Conservation (phyloP, 2,329 filamentous ascomycete species). For the Cladobotryum mycophilum region DNA sequence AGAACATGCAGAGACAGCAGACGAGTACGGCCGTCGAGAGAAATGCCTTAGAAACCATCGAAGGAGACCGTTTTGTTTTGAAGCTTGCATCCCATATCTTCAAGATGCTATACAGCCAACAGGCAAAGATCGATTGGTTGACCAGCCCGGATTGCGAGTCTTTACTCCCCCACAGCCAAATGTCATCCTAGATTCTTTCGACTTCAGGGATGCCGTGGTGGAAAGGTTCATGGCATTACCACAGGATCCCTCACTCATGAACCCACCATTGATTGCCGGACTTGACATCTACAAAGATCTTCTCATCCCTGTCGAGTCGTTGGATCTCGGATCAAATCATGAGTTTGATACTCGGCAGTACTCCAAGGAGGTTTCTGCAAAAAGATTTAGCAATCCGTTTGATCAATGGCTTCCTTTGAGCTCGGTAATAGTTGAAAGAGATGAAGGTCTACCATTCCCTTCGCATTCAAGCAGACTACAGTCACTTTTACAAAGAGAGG, state of each 20-base stretch:
- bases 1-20: constrained; percentile 12
- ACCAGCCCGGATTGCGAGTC: constrained; percentile 16
- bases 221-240: neutral
- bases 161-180: neutral
- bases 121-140: constrained; percentile 15
- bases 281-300: constrained; percentile 6
- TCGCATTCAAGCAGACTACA: constrained; percentile 16
- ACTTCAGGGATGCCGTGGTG: neutral
- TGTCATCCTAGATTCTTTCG: neutral
- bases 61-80: constrained; percentile 22
- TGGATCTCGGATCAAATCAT: constrained; percentile 20
- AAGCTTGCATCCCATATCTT: constrained; percentile 17
- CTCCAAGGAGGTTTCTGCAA: constrained; percentile 13
- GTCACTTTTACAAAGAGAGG: constrained; percentile 19
- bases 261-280: neutral
- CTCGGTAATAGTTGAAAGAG: constrained; percentile 16
- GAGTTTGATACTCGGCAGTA: constrained; percentile 19
- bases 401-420: constrained; percentile 26
- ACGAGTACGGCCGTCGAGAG: constrained; percentile 21
- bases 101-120: constrained; percentile 9
- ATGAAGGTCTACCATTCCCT: constrained; percentile 24
- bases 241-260: neutral
- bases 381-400: constrained; percentile 16
- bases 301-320: constrained; percentile 16
- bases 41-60: constrained; percentile 22